These are phyloP conservation scores for Fusarium sp. DNA, from an alignment of 2,329 filamentous ascomycete genomes.

Conservation along the genomic window DNA sequence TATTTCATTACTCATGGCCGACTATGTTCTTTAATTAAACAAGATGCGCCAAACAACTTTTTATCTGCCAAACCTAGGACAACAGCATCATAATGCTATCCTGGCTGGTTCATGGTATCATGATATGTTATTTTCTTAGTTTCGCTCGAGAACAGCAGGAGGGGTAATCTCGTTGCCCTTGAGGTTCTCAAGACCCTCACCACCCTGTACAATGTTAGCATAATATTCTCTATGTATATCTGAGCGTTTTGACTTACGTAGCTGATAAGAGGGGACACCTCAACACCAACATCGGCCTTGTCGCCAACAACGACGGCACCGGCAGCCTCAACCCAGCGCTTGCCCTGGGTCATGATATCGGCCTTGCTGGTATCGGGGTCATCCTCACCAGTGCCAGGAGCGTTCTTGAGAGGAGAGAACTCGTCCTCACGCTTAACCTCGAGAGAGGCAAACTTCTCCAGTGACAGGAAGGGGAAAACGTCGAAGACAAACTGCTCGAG, in stretches of 20 bases:
- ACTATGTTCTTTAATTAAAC: neutral
- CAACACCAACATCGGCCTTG: conserved; percentile 76
- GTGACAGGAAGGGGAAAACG: conserved; percentile 88
- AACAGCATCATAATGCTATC: conserved; percentile 32
- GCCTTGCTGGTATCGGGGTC: conserved; percentile 91
- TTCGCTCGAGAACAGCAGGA: conserved; percentile 62
- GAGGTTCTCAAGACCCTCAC: conserved; percentile 70
- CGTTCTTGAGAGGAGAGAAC: conserved; percentile 97
- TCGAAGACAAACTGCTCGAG: conserved; percentile 99
- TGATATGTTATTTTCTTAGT: conserved; percentile 44
- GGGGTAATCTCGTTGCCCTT: conserved; percentile 64
- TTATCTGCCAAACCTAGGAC: conserved; percentile 17
- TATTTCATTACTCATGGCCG: conserved; percentile 24
- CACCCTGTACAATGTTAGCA: conserved; percentile 57
- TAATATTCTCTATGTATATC: neutral
- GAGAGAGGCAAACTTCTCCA: conserved; percentile 93
- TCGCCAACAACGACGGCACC: conserved; percentile 79
- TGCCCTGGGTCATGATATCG: conserved; percentile 91
- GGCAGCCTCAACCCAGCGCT: conserved; percentile 83
- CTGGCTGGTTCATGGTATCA: conserved; percentile 30
- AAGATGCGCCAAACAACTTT: conserved; percentile 9
- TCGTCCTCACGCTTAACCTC: conserved; percentile 98
- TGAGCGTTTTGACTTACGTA: conserved; percentile 75
- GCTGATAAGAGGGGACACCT: conserved; percentile 92
- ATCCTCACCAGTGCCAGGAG: conserved; percentile 84